Base-by-base conservation (phyloP, 2,329 filamentous ascomycete species). In the Massarina eburnea region DNA sequence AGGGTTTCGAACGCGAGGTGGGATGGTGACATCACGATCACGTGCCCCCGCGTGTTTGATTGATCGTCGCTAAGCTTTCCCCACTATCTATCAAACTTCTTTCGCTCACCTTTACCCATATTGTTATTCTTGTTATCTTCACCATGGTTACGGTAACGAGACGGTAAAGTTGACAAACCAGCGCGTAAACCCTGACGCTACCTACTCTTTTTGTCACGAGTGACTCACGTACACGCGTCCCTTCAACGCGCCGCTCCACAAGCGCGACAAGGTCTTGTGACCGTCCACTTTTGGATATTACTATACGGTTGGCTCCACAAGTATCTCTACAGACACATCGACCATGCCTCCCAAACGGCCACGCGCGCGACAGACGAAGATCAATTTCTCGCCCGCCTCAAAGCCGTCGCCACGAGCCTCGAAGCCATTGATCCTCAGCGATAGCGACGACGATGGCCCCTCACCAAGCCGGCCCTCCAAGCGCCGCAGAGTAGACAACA, bases 321-420 rank as follows among this genome's bases (percentile, higher is more conserved):
- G n/a, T n/a, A n/a, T 6, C 27, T 30, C 12, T 8, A 8, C 6
- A 30, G 12, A 30, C 12, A 30, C 27, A 35, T 40, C 15, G 19
- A 12, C 12, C 8, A 67, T 65, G 62, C 49, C 56, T 34, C 53
- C 55, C 10, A 66, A 59, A 46, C 56, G 60, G 22, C 21, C 54
- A 17, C 59, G 55, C 36, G 64, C 61, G 49, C 66, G 67, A 30
- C 75, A 77, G 49, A 67, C 68, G 7, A 71, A 71, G 20, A 59
- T 77, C 17, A 66, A 61, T 39, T 77, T 77, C 58, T 73, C 71
- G 1, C 69, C 73, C 4, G 47, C 73, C 4, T 60, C 71, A 7
- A 69, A 72, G 10, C 70, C 71, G 0, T 73, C 72, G 4, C 68
- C 71, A 14, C 66, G 64, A 15, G 56, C 66, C 4, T 48, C 67